Percentiles rank a stretch among this genome's conserved stretches.
Evolutionary conservation across 2,329 filamentous ascomycete genomes (phyloP).

Genomic region (Incumbomyces delicatus): DNA sequence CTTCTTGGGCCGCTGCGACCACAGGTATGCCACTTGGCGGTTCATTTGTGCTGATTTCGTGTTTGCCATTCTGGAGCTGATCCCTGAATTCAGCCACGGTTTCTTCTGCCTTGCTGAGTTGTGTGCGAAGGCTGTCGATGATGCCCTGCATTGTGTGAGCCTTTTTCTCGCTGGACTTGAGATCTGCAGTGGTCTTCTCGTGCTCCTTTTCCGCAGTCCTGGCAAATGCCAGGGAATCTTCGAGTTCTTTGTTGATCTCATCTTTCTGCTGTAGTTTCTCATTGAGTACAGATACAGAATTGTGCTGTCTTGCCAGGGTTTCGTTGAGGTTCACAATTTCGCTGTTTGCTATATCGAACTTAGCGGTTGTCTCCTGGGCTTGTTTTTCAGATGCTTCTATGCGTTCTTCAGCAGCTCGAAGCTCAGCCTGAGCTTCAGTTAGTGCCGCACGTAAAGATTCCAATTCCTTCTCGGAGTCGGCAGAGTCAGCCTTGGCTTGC

Average conservation of each 20-base stretch:
- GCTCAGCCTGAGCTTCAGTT: conserved; percentile 31
- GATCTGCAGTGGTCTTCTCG: conserved; percentile 23
- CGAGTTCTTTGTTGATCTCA: conserved; percentile 19
- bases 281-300: conserved; percentile 6
- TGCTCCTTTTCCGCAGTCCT: conserved; percentile 17
- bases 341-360: conserved; percentile 13
- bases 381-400: conserved; percentile 22
- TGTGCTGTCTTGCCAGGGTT: conserved; percentile 4
- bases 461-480: conserved; percentile 25
- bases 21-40: conserved; percentile 16
- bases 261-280: conserved; percentile 28
- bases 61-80: conserved; percentile 19
- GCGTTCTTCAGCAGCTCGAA: conserved; percentile 27
- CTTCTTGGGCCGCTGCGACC: conserved; percentile 20
- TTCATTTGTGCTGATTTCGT: conserved; percentile 14
- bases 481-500: conserved; percentile 17
- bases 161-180: conserved; percentile 40
- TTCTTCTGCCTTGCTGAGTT: conserved; percentile 45
- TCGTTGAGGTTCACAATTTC: conserved; percentile 20
- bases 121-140: conserved; percentile 43
- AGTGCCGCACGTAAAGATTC: conserved; percentile 32
- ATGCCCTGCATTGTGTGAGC: conserved; percentile 46
- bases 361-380: conserved; percentile 23
- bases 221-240: conserved; percentile 19
- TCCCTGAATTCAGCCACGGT: conserved; percentile 37